Evolutionary conservation across 176 grass and related monocot species (phyloP), one percentile per base, ranked within the genome.

Genomic region (Luzula sylvatica): DNA sequence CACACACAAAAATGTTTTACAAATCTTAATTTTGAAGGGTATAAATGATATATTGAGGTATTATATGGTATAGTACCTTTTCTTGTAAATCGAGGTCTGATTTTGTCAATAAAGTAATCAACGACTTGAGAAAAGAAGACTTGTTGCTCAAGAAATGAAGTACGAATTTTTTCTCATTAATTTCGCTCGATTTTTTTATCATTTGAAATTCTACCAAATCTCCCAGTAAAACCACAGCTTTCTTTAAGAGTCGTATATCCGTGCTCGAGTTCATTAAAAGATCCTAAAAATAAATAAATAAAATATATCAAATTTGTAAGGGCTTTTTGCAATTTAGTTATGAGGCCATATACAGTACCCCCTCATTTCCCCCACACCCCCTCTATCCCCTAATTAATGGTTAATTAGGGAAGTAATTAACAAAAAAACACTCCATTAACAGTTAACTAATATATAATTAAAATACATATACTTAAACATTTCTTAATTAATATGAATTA

Each of bases 51-150:
- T 20, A 32, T 32, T 32, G 29, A 32, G 29, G 3, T 32, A 4
- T 32, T 4, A 32, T 4, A 8, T 3, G 29, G 29, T 8, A 27
- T 49, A 8, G 17, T 76, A 86, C 92, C 85, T 96, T 96, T 26
- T 96, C 92, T 55, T 89, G 81, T 45, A 96, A 78, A 51, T 86
- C 92, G 42, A 96, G 78, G 50, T 96, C 84, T 67, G 64, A 70
- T 0, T 25, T 72, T 58, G 68, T 78, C 69, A 79, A 55, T 60
- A 82, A 60, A 76, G 82, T 67, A 27, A 88, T 65, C 15, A 89
- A 23, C 50, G 55, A 73, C 63, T 95, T 81, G 19, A 95, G 67
- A 9, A 95, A 78, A 77, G n/a, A n/a, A n/a, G 75, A 14, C 15
- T 32, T 73, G 11, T 96, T 66, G 20, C 71, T 78, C 39, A 96